phyloP scores from a whole-genome alignment of 225 moss, liverwort and hornwort genomes.

The Bryoerythrophyllum caledonicum region DNA sequence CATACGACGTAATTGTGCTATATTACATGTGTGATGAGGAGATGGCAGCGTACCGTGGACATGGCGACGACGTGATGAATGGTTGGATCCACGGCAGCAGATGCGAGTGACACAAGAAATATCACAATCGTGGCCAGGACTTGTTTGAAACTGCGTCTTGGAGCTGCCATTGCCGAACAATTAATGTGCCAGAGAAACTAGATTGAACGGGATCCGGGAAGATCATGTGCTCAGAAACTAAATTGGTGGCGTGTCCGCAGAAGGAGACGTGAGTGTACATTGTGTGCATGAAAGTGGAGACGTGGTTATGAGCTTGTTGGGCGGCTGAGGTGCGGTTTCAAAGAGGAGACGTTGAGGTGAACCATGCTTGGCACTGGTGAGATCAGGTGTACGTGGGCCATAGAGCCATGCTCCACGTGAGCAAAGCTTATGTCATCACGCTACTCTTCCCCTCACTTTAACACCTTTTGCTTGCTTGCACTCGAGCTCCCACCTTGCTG shows the following conservation, averaged over 20 bases:
- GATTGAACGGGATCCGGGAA: too few relatives aligned
- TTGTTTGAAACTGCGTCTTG: background rate
- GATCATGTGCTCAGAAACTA: too few relatives aligned
- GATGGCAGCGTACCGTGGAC: conserved; percentile 17
- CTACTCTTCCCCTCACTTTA: background rate
- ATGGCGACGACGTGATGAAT: background rate
- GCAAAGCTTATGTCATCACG: conserved; percentile 20
- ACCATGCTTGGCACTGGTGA: background rate
- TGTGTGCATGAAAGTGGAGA: background rate
- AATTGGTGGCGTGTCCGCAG: too few relatives aligned
- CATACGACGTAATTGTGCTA: too few relatives aligned
- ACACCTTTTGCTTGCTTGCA: background rate
- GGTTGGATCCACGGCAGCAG: background rate
- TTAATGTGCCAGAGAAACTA: background rate
- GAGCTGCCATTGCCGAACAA: background rate
- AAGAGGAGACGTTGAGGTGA: background rate
- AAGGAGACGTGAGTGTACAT: too few relatives aligned
- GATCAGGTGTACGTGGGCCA: conserved; percentile 19
- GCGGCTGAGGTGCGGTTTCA: background rate
- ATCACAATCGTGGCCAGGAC: conserved; percentile 21
- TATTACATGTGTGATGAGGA: background rate
- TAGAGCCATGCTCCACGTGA: conserved; percentile 29
- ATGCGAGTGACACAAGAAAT: background rate
- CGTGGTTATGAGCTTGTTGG: background rate
- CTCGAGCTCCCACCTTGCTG: background rate